phyloP scores from a whole-genome alignment of 2,329 filamentous ascomycete genomes.

The Penicillium sp. region DNA sequence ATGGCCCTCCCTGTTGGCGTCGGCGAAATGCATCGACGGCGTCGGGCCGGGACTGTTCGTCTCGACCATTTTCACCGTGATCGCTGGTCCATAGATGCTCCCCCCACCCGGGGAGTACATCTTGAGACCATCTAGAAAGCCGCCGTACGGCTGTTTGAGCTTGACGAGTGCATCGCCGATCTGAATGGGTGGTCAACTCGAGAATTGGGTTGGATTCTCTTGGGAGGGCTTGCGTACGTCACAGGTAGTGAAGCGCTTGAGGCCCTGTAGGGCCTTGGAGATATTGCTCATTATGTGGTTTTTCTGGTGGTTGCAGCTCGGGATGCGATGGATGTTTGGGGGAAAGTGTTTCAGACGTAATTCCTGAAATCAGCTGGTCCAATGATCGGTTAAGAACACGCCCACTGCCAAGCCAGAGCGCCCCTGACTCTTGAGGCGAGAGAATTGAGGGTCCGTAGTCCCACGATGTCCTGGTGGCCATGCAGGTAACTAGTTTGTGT shows the following conservation, averaged over 20 bases:
- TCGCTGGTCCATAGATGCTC: slow-evolving; percentile 16
- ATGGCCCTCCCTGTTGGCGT: slow-evolving; percentile 19
- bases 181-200: not conserved
- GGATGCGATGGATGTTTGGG: not conserved
- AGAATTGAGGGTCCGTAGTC: not conserved
- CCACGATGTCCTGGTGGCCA: not conserved
- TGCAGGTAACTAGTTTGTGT: not conserved
- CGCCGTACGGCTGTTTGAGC: slow-evolving; percentile 19
- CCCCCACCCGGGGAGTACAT: slow-evolving; percentile 15
- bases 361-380: too few species aligned
- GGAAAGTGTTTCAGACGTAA: too few species aligned
- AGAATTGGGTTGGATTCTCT: too few species aligned
- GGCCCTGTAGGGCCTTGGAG: slow-evolving; percentile 13
- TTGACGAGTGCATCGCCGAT: slow-evolving; percentile 22
- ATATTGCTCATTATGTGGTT: slow-evolving; percentile 7
- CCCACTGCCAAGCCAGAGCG: too few species aligned
- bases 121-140: slow-evolving; percentile 19
- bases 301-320: not conserved
- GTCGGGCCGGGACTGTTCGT: slow-evolving; percentile 17
- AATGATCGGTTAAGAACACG: too few species aligned
- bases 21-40: slow-evolving; percentile 17
- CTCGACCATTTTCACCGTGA: slow-evolving; percentile 22
- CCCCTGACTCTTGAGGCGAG: not conserved
- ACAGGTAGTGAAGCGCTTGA: slow-evolving; percentile 19
- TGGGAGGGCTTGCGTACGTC: slow-evolving; percentile 11